Base-by-base conservation (phyloP, 148 eudicot genomes). In the Rhododendron ferrugineum region DNA sequence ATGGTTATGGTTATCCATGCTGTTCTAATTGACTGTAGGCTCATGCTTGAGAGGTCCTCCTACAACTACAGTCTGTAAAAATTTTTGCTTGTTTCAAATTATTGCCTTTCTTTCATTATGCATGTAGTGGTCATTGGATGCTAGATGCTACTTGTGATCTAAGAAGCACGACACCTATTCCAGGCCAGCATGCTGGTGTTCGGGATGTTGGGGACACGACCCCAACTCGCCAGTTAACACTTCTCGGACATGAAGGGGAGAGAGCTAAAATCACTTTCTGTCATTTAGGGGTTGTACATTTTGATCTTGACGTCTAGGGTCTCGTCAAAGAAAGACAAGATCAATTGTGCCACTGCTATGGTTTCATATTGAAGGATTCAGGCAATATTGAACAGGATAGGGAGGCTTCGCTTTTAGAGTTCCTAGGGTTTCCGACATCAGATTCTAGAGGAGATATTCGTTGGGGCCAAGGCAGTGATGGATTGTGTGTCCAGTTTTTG, bases 1-100 rank as follows among this genome's bases (percentile, higher is more conserved):
- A 89, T 94, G 81, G 94, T 97, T 80, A 89, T 94, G 81, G 94
- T 97, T 80, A 86, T 94, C 91, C 98, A 97, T 92, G 98, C 94
- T 74, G 90, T 97, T 86, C 88, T 97, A 81, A 87, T 97, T 86
- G 92, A 95, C 88, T 97, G 97, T 81, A 92, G 88, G 85, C 91
- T 89, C 86, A 94, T 95, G 98, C 93, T 97, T 86, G 98, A 97
- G 88, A 92, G 98, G 90, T 93, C 95, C 76, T 95, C 98, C 73
- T 95, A 95, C 90, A 95, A 93, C 87, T 97, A 97, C 87, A 98
- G 98, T 97, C 75, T 90, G 93, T 90, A 54, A 66, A 18, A 30
- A 36, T 0, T 85, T 20, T 76, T 8, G 50, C 10, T 60, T 4
- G 23, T 83, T 58, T 84, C 32, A 36, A 56, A 20, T 56, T 3